Percentiles rank a stretch among this genome's conserved stretches.
Evolutionary conservation across 495 filamentous ascomycete genomes (phyloP).

Genomic region (Podospora pseudopauciseta): DNA sequence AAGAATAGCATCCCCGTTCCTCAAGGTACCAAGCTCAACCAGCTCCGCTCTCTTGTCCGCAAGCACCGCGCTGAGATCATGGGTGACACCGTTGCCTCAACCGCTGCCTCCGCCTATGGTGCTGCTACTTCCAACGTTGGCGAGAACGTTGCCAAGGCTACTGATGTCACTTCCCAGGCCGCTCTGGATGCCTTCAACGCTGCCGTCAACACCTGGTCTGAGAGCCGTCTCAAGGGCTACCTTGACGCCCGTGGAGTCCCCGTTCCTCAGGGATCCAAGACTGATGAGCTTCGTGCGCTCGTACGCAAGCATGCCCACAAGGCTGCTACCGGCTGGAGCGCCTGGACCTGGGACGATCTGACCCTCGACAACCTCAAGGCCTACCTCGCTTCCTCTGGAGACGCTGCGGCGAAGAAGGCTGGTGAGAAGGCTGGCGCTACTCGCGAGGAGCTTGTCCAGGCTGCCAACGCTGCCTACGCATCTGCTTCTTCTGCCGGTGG

Average conservation of each 20-base stretch:
- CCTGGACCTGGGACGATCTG: slow-evolving; percentile 85
- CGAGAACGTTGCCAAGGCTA: slow-evolving; percentile 73
- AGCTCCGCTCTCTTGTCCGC: slow-evolving; percentile 84
- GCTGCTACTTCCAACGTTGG: slow-evolving; percentile 81
- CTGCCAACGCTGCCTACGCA: slow-evolving; percentile 66
- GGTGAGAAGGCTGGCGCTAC: slow-evolving; percentile 61
- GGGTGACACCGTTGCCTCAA: slow-evolving; percentile 60
- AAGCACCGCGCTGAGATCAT: slow-evolving; percentile 77
- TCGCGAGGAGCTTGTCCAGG: slow-evolving; percentile 67
- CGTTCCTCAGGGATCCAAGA: slow-evolving; percentile 71
- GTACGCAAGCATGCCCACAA: slow-evolving; percentile 71
- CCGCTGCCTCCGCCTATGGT: slow-evolving; percentile 63
- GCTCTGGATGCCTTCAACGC: slow-evolving; percentile 64
- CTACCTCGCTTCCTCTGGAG: slow-evolving; percentile 58
- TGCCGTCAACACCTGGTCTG: slow-evolving; percentile 64
- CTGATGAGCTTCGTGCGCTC: slow-evolving; percentile 72
- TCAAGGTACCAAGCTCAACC: slow-evolving; percentile 84
- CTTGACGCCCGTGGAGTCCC: slow-evolving; percentile 65
- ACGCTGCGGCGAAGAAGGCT: slow-evolving; percentile 64
- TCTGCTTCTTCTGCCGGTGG: slow-evolving; percentile 68
- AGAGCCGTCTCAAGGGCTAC: slow-evolving; percentile 70
- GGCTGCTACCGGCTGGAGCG: slow-evolving; percentile 64
- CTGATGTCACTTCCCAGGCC: slow-evolving; percentile 62
- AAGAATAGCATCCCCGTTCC: slow-evolving; percentile 83
- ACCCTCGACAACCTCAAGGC: slow-evolving; percentile 70